Base-by-base conservation (phyloP, 2,329 filamentous ascomycete species). In the Stachybotrys chlorohalonatus region DNA sequence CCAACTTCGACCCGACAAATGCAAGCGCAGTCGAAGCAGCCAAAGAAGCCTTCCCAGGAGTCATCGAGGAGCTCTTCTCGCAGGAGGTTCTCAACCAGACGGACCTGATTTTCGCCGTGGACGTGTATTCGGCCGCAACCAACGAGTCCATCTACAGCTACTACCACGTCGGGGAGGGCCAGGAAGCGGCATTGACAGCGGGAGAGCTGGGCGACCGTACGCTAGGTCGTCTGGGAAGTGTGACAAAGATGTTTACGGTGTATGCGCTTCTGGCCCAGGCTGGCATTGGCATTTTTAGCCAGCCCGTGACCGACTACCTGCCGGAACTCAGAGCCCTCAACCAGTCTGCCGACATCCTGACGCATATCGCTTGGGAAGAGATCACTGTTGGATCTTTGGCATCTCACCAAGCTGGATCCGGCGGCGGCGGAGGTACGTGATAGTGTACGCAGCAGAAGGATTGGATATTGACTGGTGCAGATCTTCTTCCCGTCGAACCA, bases 181-280 rank as follows among this genome's bases (percentile, higher is more conserved):
- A 56, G 11, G 15, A 56, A 2, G 53, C 48, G 1, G 54, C 53
- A 1, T 24, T 63, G 7, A 57, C 58, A 0, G 48, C 53, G 0
- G 56, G 57, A 1, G 36, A 52, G 13, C 55, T 65, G n/a, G 53
- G 59, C n/a, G 53, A 58, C 11, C 56, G 56, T 17, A 66, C 65
- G 3, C 53, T 65, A 8, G 62, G 56, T 52, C 63, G 63, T n/a
- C 58, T 66, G 6, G 64, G 66, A 1, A 67, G 63, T 50, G 56
- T 66, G 5, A 60, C 64, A 8, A 68, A 67, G 53, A 49, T 67
- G 4, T 55, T 63, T n/a, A 66, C 64, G 1, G 58, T 62, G 15
- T 67, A 67, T 52, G 53, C 61, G 1, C 53, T 66, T 9, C 55
- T 68, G 32, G 52, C 58, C 2, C 56, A 59, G 8, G 57, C 58